Conservation (phyloP, 1,284 basidiomycete species). For the Leccinum subspadiceum region DNA sequence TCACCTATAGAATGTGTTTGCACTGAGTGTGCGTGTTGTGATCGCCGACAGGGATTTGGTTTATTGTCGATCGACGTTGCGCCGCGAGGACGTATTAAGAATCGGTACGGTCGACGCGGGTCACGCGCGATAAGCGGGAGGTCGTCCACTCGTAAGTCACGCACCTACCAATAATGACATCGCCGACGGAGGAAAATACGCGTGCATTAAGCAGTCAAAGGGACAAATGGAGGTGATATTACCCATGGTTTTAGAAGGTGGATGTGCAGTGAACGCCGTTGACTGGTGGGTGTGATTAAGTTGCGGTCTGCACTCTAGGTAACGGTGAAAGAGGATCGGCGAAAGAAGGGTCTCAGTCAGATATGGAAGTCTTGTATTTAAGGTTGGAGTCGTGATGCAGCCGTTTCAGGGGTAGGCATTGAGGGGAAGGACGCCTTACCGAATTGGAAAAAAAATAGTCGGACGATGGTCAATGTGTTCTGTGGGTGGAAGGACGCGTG, state of each 20-base stretch:
- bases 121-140: slow-evolving; percentile 3
- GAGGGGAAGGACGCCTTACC: neutral
- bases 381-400: slow-evolving; percentile 3
- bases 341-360: neutral
- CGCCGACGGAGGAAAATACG: neutral
- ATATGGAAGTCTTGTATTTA: slow-evolving; percentile 9
- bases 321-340: slow-evolving; percentile 6
- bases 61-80: neutral
- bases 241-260: slow-evolving; percentile 7
- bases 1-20: slow-evolving; percentile 4
- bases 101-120: slow-evolving; percentile 5
- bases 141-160: neutral
- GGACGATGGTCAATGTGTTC: slow-evolving; percentile 17
- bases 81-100: slow-evolving; percentile 11
- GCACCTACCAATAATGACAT: neutral
- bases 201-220: neutral
- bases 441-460: neutral
- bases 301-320: slow-evolving; percentile 14
- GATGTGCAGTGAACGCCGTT: slow-evolving; percentile 1
- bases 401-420: neutral
- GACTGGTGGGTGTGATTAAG: slow-evolving; percentile 8
- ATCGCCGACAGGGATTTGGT: slow-evolving; percentile 17
- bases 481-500: slow-evolving; percentile 19
- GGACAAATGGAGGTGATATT: neutral
- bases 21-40: slow-evolving; percentile 18